Evolutionary conservation across 345 rosid species (phyloP).

Genomic region (Cochlearia excelsa): DNA sequence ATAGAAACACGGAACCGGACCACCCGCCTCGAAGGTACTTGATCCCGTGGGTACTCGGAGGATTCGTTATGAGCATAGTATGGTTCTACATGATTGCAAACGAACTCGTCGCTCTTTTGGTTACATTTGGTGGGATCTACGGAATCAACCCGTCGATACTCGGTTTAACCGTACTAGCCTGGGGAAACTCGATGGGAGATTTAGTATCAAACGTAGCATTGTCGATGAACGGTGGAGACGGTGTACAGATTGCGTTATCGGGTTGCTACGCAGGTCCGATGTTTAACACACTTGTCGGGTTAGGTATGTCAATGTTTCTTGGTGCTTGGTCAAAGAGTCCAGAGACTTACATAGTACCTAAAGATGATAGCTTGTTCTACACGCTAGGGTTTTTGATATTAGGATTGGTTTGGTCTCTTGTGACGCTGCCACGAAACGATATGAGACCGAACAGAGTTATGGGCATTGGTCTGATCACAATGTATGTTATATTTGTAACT

Average conservation of each 20-base stretch:
- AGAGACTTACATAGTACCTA: constrained; percentile 50
- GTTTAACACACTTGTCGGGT: constrained; percentile 88
- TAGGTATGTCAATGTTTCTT: constrained; percentile 74
- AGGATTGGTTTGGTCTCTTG: constrained; percentile 68
- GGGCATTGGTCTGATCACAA: constrained; percentile 45
- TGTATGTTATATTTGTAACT: constrained; percentile 46
- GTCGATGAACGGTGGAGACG: constrained; percentile 74
- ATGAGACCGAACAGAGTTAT: constrained; percentile 68
- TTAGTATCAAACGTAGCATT: constrained; percentile 74
- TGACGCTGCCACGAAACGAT: constrained; percentile 60
- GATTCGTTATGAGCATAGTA: constrained; percentile 84
- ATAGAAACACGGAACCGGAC: constrained; percentile 44
- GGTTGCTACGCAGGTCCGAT: constrained; percentile 99
- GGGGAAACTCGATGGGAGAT: constrained; percentile 99
- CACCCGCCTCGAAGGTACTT: constrained; percentile 69
- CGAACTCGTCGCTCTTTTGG: constrained; percentile 83
- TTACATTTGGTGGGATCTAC: constrained; percentile 64
- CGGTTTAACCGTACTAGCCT: constrained; percentile 81
- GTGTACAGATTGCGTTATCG: constrained; percentile 79
- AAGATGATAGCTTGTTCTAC: constrained; percentile 58
- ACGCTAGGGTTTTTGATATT: constrained; percentile 68
- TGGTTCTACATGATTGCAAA: constrained; percentile 98
- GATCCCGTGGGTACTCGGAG: constrained; percentile 82
- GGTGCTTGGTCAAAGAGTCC: constrained; percentile 77
- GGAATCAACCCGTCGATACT: constrained; percentile 82